Conservation (phyloP, 306 rosid genomes). For the Vigna nakashimae region DNA sequence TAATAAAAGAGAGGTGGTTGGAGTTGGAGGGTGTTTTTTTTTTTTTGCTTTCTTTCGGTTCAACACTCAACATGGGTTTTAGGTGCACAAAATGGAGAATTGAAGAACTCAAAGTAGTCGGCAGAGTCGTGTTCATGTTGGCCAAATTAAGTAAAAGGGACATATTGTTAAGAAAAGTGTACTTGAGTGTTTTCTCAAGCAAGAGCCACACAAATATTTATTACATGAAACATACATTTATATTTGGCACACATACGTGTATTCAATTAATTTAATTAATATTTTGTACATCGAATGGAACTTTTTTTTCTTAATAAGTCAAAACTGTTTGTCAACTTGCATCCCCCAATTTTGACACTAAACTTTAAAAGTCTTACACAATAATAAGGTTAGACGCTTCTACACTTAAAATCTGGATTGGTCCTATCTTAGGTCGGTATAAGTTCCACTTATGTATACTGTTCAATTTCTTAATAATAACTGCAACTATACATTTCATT, state of each 20-base stretch:
- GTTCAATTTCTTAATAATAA: no score
- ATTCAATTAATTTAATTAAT: not conserved
- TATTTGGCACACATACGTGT: not conserved
- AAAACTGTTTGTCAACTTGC: not conserved
- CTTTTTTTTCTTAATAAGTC: not conserved
- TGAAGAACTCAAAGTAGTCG: conserved; percentile 13
- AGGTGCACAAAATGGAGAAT: not conserved
- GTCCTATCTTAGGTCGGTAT: not conserved
- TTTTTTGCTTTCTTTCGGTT: conserved; percentile 11
- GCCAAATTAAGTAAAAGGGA: not conserved
- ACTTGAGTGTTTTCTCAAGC: not conserved
- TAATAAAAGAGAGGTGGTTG: conserved; percentile 37
- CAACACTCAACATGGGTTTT: conserved; percentile 1
- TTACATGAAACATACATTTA: not conserved
- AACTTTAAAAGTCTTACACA: not conserved
- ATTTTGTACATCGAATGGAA: not conserved
- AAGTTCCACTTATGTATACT: not conserved
- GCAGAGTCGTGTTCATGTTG: not conserved
- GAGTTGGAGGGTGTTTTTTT: not conserved
- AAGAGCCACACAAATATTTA: not conserved
- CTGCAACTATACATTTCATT: no score
- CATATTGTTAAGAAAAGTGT: not conserved
- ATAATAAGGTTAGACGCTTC: not conserved
- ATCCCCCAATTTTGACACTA: not conserved
- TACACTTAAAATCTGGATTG: conserved; percentile 20